Evolutionary conservation across 768 basidiomycete species (phyloP).

Genomic region (Sistotremastrum niveocremeum): DNA sequence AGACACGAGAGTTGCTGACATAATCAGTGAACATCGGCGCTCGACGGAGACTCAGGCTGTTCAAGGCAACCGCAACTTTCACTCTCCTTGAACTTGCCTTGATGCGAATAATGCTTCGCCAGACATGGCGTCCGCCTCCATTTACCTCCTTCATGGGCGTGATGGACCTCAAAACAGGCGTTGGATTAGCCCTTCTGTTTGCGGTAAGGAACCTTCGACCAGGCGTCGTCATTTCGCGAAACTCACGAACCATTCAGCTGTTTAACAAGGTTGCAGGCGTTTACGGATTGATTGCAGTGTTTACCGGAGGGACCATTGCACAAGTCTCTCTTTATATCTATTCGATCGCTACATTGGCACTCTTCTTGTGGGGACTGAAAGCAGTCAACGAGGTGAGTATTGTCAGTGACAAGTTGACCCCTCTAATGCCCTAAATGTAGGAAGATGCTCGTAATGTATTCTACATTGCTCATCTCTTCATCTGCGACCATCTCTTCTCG

Average conservation of each 20-base stretch:
- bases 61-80: no score
- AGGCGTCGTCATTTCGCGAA: conserved; percentile 2
- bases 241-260: conserved; percentile 31
- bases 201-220: conserved; percentile 39
- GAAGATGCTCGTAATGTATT: conserved; percentile 78
- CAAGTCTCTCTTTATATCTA: conserved; percentile 92
- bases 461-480: conserved; percentile 85
- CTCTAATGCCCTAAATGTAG: conserved; percentile 29
- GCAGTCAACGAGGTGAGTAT: conserved; percentile 69
- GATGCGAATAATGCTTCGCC: conserved; percentile 74
- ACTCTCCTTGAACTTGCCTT: neutral
- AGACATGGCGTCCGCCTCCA: conserved; percentile 75
- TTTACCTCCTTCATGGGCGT: conserved; percentile 72
- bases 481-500: conserved; percentile 81
- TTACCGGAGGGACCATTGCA: conserved; percentile 83
- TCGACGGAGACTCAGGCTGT: no score
- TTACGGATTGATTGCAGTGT: conserved; percentile 85
- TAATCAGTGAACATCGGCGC: no score
- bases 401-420: conserved; percentile 1
- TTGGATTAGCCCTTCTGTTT: conserved; percentile 77
- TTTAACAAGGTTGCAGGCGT: conserved; percentile 98
- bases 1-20: no score
- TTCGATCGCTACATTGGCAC: conserved; percentile 70
- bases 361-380: conserved; percentile 75
- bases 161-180: conserved; percentile 90